These are phyloP conservation scores for Rusavskia elegans DNA, from an alignment of 495 filamentous ascomycete genomes.

Conservation along the genomic window DNA sequence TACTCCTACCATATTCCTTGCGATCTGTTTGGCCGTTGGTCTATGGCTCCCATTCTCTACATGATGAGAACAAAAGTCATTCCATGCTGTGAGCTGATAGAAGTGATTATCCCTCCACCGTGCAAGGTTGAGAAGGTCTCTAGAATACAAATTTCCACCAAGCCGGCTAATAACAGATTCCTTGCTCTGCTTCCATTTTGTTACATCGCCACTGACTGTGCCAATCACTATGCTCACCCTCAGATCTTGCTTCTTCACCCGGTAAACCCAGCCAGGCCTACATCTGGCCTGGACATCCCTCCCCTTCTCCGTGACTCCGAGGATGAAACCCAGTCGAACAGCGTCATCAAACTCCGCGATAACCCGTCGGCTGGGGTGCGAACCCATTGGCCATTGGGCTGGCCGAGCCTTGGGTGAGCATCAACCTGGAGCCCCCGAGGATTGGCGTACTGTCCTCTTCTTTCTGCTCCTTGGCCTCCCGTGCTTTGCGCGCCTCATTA, in stretches of 20 bases:
- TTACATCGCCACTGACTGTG: neutral
- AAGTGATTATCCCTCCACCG: neutral
- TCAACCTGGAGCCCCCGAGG: slow-evolving; percentile 75
- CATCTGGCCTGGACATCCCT: too few relatives aligned
- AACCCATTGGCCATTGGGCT: slow-evolving; percentile 63
- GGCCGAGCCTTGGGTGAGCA: slow-evolving; percentile 88
- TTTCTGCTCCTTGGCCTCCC: slow-evolving; percentile 71
- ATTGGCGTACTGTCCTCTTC: slow-evolving; percentile 90
- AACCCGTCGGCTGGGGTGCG: slow-evolving; percentile 67
- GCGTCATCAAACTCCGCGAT: slow-evolving; percentile 34
- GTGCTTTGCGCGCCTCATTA: slow-evolving; percentile 90
- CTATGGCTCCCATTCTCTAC: too few relatives aligned
- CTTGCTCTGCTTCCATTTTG: neutral
- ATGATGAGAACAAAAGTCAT: too few relatives aligned
- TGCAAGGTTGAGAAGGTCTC: neutral
- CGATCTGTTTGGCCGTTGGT: too few relatives aligned
- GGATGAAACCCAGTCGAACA: too few relatives aligned
- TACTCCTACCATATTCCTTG: too few relatives aligned
- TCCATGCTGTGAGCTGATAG: neutral
- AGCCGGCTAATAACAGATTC: neutral
- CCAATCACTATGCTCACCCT: too few relatives aligned
- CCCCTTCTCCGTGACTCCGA: too few relatives aligned
- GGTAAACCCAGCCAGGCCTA: too few relatives aligned
- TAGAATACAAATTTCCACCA: neutral
- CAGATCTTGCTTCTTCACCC: too few relatives aligned